Evolutionary conservation across 345 rosid species (phyloP).

Genomic region (Salix udensis): DNA sequence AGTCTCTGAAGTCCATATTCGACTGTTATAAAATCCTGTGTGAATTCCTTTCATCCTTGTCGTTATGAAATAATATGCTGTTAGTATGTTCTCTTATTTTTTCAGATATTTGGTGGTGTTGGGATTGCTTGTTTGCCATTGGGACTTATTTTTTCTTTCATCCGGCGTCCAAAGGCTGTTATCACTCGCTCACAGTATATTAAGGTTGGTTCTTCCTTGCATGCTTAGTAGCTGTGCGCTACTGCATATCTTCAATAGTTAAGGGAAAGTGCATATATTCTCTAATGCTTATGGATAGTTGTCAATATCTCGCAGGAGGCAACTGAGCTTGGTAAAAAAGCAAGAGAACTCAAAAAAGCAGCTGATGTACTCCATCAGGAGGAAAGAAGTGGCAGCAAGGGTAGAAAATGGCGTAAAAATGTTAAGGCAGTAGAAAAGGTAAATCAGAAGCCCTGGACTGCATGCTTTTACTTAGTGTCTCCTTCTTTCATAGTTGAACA

Average conservation of each 20-base stretch:
- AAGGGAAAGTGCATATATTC: background rate
- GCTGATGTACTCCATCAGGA: slow-evolving; percentile 95
- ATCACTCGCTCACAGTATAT: slow-evolving; percentile 97
- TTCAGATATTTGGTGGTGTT: slow-evolving; percentile 95
- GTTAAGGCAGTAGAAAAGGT: slow-evolving; percentile 96
- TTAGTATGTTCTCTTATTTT: slow-evolving; percentile 9
- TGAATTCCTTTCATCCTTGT: background rate
- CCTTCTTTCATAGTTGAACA: background rate
- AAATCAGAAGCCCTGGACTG: background rate
- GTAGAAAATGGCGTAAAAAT: slow-evolving; percentile 96
- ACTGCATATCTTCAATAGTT: background rate
- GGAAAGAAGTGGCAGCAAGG: slow-evolving; percentile 91
- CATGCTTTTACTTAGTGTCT: background rate
- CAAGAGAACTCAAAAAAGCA: slow-evolving; percentile 88
- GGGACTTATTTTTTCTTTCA: slow-evolving; percentile 90
- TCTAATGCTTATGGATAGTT: slow-evolving; percentile 11
- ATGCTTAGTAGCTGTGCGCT: background rate
- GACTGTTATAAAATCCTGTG: background rate
- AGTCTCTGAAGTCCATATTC: background rate
- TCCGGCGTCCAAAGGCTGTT: slow-evolving; percentile 97
- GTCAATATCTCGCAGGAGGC: slow-evolving; percentile 68
- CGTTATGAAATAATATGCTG: slow-evolving; percentile 1
- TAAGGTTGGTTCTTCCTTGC: slow-evolving; percentile 49
- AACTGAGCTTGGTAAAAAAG: slow-evolving; percentile 96
- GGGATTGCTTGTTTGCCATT: slow-evolving; percentile 93